Evolutionary conservation across 1,139 yeast genomes (phyloP).

Genomic region (Yamadazyma membranifaciens): DNA sequence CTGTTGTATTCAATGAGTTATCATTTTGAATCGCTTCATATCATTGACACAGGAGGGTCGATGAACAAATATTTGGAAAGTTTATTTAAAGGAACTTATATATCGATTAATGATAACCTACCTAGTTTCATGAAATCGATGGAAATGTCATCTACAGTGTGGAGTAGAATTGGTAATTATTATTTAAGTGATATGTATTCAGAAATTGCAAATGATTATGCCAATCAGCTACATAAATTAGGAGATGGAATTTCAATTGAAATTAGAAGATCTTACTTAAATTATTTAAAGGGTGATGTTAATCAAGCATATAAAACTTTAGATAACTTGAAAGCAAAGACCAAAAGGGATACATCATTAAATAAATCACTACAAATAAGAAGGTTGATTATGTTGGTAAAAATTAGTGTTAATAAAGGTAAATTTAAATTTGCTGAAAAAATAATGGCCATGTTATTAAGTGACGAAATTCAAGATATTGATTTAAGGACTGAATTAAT

Average conservation of each 20-base stretch:
- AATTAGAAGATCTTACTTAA: conserved; percentile 36
- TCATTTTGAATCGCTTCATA: conserved; percentile 57
- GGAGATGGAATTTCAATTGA: conserved; percentile 38
- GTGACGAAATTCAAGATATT: conserved; percentile 30
- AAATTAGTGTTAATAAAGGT: conserved; percentile 37
- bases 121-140: conserved; percentile 46
- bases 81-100: conserved; percentile 51
- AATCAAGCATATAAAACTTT: conserved; percentile 32
- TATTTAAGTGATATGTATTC: conserved; percentile 45
- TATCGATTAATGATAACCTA: conserved; percentile 43
- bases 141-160: conserved; percentile 45
- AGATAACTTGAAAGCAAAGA: conserved; percentile 23
- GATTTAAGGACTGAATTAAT: conserved; percentile 30
- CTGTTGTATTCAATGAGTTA: conserved; percentile 57
- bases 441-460: conserved; percentile 18
- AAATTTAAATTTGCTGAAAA: conserved; percentile 28
- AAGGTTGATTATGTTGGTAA: conserved; percentile 33
- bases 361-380: conserved; percentile 39
- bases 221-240: conserved; percentile 27
- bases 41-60: conserved; percentile 50
- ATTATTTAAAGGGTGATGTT: conserved; percentile 38
- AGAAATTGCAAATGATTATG: conserved; percentile 39
- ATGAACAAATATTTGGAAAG: conserved; percentile 50
- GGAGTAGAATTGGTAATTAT: conserved; percentile 52
- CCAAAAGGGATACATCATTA: conserved; percentile 29